Base-by-base conservation (phyloP, 495 filamentous ascomycete genomes). In the Cenococcum geophilum region DNA sequence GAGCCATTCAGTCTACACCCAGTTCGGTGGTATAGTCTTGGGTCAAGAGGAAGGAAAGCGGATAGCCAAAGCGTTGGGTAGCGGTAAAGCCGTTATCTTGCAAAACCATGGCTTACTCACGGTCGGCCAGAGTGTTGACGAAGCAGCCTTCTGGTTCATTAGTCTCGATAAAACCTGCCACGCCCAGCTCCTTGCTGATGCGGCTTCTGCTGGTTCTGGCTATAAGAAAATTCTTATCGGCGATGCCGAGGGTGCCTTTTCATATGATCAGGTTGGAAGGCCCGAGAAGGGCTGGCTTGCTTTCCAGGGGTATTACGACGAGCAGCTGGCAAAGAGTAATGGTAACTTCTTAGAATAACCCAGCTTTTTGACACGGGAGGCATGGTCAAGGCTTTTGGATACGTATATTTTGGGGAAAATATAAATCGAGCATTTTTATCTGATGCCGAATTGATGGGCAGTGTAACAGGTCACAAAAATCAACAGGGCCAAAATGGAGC, bases 91-190 rank as follows among this genome's bases (percentile, higher is more conserved):
- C 34, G 81, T 78, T 9, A 86, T 88, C 48, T 69, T 88, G 12
- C 83, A 86, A 72, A 88, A 88, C 62, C 85, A 88, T 69, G 85
- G 84, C 0, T 73, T 88, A 23, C 68, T 87, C 14, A 87, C 85
- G 18, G 82, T 85, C 0, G 84, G 85, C 5, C 73, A 75, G 11
- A 85, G 79, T 10, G 82, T 88, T 14, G 85, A 87, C 59, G 84
- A 84, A 62, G 85, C 84, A 0, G 85, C 83, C 1, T 86, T 85
- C 64, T 84, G 85, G 75, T 87, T 86, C 63, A 75, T 83, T 21
- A 83, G 80, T 63, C 72, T 88, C 22, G 85, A 88, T 57, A 78
- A 83, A 64, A 81, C 82, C 23, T 88, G 84, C 61, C 83, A 86
- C 48, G 81, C 82, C 9, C 85, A 88, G 67, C 72, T 88, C 25